phyloP scores from a whole-genome alignment of 176 grass and related monocot species.

The Raddia distichophylla region DNA sequence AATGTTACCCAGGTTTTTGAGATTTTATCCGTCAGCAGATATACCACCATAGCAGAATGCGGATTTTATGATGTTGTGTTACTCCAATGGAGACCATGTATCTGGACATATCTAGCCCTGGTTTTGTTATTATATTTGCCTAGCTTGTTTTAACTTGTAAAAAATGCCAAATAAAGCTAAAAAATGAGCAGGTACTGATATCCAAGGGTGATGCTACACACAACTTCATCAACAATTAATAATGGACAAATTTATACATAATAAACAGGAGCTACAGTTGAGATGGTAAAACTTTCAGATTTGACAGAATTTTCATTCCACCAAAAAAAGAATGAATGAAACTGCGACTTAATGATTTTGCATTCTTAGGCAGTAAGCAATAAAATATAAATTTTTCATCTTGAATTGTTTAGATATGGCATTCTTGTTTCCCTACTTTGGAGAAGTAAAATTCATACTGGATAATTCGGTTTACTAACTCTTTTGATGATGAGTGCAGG shows the following conservation, averaged over 20 bases:
- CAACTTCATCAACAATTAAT: background rate
- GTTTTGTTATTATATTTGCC: background rate
- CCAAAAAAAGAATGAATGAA: background rate
- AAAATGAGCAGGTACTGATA: background rate
- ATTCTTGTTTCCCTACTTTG: constrained; percentile 12
- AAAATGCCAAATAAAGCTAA: background rate
- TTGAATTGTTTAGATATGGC: background rate
- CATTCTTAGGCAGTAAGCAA: background rate
- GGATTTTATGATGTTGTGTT: background rate
- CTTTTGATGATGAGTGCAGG: constrained; percentile 49
- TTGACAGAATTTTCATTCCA: background rate
- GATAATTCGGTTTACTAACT: constrained; percentile 29
- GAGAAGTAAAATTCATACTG: background rate
- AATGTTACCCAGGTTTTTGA: background rate
- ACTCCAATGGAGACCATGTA: background rate
- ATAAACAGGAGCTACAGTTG: background rate
- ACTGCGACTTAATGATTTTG: background rate
- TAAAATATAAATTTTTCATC: background rate
- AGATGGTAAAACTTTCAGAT: constrained; percentile 20
- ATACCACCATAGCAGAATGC: background rate
- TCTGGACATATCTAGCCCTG: background rate
- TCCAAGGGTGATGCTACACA: background rate
- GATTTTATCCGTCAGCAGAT: background rate
- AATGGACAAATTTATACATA: background rate
- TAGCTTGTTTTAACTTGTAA: constrained; percentile 25